These are phyloP conservation scores for Cercospora sojina DNA, from an alignment of 2,329 filamentous ascomycete species.

Conservation along the genomic window DNA sequence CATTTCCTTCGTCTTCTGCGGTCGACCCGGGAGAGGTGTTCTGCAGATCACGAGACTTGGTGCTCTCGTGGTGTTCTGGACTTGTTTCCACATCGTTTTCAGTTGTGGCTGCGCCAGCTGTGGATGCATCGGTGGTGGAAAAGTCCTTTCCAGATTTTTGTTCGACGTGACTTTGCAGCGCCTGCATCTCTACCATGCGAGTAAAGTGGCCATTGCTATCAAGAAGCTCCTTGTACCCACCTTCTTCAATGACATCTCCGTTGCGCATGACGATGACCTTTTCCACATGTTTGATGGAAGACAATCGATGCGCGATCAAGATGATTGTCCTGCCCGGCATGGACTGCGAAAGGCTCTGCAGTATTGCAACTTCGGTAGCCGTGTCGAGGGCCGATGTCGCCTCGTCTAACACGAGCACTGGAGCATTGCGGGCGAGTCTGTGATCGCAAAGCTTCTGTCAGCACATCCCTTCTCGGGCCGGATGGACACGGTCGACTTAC, in stretches of 20 bases:
- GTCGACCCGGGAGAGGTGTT: neutral
- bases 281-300: slow-evolving; percentile 40
- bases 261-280: slow-evolving; percentile 43
- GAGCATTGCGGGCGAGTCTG: slow-evolving; percentile 31
- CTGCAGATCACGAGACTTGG: neutral
- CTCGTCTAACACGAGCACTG: slow-evolving; percentile 37
- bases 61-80: neutral
- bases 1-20: neutral
- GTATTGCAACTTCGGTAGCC: slow-evolving; percentile 31
- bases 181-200: slow-evolving; percentile 11
- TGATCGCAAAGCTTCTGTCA: neutral
- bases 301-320: slow-evolving; percentile 43
- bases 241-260: slow-evolving; percentile 42
- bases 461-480: neutral
- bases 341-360: slow-evolving; percentile 59
- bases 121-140: neutral
- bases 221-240: slow-evolving; percentile 35
- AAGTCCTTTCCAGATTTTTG: neutral
- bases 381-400: slow-evolving; percentile 37
- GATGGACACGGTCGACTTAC: slow-evolving; percentile 39
- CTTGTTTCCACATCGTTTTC: neutral
- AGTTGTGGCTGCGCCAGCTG: neutral
- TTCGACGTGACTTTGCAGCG: neutral
- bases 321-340: slow-evolving; percentile 40
- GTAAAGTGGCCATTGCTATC: neutral